Conservation (phyloP, 192 early-diverging fungal genomes). For the Endogone sp. region DNA sequence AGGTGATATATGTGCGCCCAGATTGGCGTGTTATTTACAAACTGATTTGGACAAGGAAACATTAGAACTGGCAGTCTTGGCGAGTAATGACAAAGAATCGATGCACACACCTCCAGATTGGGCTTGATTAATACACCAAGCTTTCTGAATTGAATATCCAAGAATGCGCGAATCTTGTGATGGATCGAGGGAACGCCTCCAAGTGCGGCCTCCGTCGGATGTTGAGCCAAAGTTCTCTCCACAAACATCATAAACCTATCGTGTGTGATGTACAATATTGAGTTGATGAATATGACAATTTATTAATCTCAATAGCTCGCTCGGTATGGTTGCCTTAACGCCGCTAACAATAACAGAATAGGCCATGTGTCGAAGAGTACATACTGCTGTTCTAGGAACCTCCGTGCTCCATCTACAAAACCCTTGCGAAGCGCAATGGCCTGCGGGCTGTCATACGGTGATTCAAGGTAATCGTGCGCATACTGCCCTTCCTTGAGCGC, state of each 20-base stretch:
- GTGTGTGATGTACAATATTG: not conserved
- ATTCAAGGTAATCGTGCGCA: slow-evolving; percentile 29
- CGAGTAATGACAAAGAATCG: not conserved
- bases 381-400: slow-evolving; percentile 53
- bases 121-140: slow-evolving; percentile 41
- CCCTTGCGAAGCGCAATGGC: slow-evolving; percentile 23
- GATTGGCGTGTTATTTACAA: slow-evolving; percentile 55
- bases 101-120: slow-evolving; percentile 30
- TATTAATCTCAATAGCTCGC: not conserved
- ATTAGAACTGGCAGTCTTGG: not conserved
- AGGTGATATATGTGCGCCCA: slow-evolving; percentile 89
- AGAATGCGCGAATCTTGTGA: slow-evolving; percentile 63
- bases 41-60: slow-evolving; percentile 15
- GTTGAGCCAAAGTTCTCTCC: slow-evolving; percentile 47
- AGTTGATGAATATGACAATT: not conserved
- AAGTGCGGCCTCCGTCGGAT: slow-evolving; percentile 61
- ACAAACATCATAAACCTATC: slow-evolving; percentile 46
- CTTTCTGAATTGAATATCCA: slow-evolving; percentile 65
- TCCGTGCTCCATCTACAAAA: slow-evolving; percentile 37
- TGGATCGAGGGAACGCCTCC: slow-evolving; percentile 81
- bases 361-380: not conserved
- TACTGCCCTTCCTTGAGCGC: slow-evolving; percentile 39
- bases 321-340: too few species aligned
- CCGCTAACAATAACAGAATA: too few species aligned
- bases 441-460: slow-evolving; percentile 16